Base-by-base conservation (phyloP, 1,284 basidiomycete genomes). In the Ustilago curta region DNA sequence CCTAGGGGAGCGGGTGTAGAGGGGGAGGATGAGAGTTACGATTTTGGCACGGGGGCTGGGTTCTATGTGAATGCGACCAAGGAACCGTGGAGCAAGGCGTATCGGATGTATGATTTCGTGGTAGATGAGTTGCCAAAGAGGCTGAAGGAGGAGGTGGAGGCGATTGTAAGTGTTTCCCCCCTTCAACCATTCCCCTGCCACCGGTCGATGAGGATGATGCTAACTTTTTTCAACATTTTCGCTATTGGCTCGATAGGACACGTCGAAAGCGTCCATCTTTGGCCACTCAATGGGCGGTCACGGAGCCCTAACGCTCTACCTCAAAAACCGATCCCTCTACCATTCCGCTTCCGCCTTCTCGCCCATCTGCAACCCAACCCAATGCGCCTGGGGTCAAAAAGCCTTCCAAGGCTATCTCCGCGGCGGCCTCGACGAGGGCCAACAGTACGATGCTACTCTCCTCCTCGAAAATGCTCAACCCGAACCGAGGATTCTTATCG, bases 291-390 rank as follows among this genome's bases (percentile, higher is more conserved):
- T 95, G 95, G 96, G 96, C 66, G 95, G 96, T 2, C 95, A 97
- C 84, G 97, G 96, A 19, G 95, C 97, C 7, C 88, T 99, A 27
- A 92, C 92, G 3, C 87, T 97, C 52, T 98, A 98, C 86, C 91
- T 99, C 57, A 88, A 90, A 64, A 83, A 90, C 86, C 63, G 91
- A 86, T 40, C 42, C 8, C 60, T 89, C 70, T 99, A 92, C 87
- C 90, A 91, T 67, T 95, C 93, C 23, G 92, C 89, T n/a, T 96
- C 94, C 11, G 97, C 94, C 0, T 99, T 99, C 84, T 88, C 96
- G 23, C 95, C 96, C 1, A 93, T 97, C 70, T 87, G 90, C 79
- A 97, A 99, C 86, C 95, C 97, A 0, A 91, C 91, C 14, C 88
- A 90, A 52, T 92, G 91, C 56, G 91, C 92, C 0, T 97, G 96